A percentile compares a stretch with the other conserved stretches of the same genome.
phyloP scores from a whole-genome alignment of 345 rosid species.

The Raphanus raphanistrum region DNA sequence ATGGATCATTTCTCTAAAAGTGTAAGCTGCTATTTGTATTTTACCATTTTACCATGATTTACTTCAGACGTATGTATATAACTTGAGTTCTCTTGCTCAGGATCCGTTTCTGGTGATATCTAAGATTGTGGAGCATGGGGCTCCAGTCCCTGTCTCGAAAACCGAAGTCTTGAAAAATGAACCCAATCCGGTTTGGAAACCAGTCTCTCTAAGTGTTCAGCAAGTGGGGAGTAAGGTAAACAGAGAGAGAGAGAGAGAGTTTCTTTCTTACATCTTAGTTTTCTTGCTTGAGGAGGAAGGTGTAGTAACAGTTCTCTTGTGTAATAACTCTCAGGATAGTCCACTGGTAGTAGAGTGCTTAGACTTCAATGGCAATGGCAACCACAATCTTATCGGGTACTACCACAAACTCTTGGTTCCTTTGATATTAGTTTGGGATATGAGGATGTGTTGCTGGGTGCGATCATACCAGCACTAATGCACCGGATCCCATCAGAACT shows the following conservation, averaged over 20 bases:
- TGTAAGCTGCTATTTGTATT: slow-evolving; percentile 48
- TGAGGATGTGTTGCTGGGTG: background rate
- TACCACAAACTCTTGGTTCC: background rate
- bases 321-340: slow-evolving; percentile 31
- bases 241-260: background rate
- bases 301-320: background rate
- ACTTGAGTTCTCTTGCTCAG: slow-evolving; percentile 39
- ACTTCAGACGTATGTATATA: background rate
- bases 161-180: slow-evolving; percentile 87
- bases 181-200: slow-evolving; percentile 71
- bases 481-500: no score
- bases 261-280: slow-evolving; percentile 6
- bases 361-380: slow-evolving; percentile 38
- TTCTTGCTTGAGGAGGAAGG: background rate
- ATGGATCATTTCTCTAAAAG: slow-evolving; percentile 78
- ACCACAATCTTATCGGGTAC: slow-evolving; percentile 38
- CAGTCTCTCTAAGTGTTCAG: slow-evolving; percentile 69
- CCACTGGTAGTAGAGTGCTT: slow-evolving; percentile 41
- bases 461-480: no score
- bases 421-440: background rate
- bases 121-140: slow-evolving; percentile 62
- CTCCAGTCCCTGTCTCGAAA: slow-evolving; percentile 73
- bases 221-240: slow-evolving; percentile 92
- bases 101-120: slow-evolving; percentile 88
- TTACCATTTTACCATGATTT: slow-evolving; percentile 1